phyloP scores from a whole-genome alignment of 345 rosid genomes.

The Angophora floribunda region DNA sequence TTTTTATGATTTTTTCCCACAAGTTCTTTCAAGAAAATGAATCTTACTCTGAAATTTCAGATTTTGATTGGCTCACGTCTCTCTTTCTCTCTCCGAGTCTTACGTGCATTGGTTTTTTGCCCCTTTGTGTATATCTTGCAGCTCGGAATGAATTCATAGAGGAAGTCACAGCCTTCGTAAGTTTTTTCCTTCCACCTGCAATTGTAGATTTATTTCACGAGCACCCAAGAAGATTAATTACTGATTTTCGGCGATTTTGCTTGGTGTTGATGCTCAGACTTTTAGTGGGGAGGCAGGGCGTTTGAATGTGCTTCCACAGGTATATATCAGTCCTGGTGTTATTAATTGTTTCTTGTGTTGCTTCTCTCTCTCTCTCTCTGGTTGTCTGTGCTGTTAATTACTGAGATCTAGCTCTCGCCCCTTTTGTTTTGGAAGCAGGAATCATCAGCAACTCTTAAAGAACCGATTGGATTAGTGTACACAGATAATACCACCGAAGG shows the following conservation, averaged over 20 bases:
- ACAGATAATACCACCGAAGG: constrained; percentile 30
- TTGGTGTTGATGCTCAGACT: constrained; percentile 25
- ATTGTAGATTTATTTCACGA: not conserved
- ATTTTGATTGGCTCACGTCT: not conserved
- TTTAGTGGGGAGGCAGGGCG: constrained; percentile 38
- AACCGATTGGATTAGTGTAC: constrained; percentile 47
- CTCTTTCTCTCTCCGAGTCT: not conserved
- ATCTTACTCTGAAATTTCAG: not conserved
- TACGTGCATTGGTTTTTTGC: not conserved
- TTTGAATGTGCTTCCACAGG: constrained; percentile 74
- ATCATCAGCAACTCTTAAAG: constrained; percentile 34
- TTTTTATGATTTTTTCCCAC: not conserved
- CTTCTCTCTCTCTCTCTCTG: not conserved
- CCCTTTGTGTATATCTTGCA: constrained; percentile 15
- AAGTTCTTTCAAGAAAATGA: not conserved
- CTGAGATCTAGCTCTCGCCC: constrained; percentile 18
- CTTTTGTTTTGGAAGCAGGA: constrained; percentile 29
- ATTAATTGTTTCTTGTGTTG: not conserved
- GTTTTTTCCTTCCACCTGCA: constrained; percentile 2
- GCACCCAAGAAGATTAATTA: not conserved
- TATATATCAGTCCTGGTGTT: not conserved
- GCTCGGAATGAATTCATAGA: constrained; percentile 63
- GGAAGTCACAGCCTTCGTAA: constrained; percentile 56
- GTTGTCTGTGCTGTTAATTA: not conserved
- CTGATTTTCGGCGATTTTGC: not conserved